Base-by-base conservation (phyloP, 805 yeast genomes). In the Yueomyces sp. region DNA sequence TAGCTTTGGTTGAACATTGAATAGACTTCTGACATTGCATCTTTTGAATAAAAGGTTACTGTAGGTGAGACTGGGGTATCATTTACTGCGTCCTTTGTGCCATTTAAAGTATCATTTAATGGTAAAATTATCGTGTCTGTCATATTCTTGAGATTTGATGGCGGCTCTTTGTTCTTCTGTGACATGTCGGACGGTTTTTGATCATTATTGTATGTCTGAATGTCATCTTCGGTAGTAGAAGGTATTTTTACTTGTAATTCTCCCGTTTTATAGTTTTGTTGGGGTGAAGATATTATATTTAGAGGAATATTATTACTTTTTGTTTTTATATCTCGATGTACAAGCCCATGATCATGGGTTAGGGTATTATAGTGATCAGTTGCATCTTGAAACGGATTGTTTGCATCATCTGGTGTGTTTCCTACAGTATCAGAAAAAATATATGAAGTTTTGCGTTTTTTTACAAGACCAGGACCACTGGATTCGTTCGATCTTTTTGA, bases 1-100 rank as follows among this genome's bases (percentile, higher is more conserved):
- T 52, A 46, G 37, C 53, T 46, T 42, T 72, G 76, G 53, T 81
- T 84, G 57, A 85, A 83, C 86, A 86, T 83, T 12, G 75, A 72
- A 48, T 73, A 66, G 0, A 86, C 79, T 51, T 85, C 95, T 44
- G 76, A 74, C 45, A 77, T 73, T 2, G 95, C 90, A 52, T 78
- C 76, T 42, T 77, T 76, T 0, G 95, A 81, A 55, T 73, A 81
- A 54, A 80, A 64, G 0, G 96, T 87, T 49, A 82, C 72, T 0
- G 95, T 86, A 1, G 94, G 94, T 0, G 94, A 81, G 11, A 68
- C 65, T 3, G 76, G 72, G 31, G 54, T 42, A 19, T 52, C 42
- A 12, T 19, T 44, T 38, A 38, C 37, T 3, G 28, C 12, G 41
- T 39, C 29, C 5, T 37, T 39, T 9, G 11, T 34, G 34, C 28